Percentiles rank a stretch among this genome's conserved stretches.
These are phyloP conservation scores for Vitis rupestris DNA, from an alignment of 164 flowering plant genomes.

Conservation along the genomic window DNA sequence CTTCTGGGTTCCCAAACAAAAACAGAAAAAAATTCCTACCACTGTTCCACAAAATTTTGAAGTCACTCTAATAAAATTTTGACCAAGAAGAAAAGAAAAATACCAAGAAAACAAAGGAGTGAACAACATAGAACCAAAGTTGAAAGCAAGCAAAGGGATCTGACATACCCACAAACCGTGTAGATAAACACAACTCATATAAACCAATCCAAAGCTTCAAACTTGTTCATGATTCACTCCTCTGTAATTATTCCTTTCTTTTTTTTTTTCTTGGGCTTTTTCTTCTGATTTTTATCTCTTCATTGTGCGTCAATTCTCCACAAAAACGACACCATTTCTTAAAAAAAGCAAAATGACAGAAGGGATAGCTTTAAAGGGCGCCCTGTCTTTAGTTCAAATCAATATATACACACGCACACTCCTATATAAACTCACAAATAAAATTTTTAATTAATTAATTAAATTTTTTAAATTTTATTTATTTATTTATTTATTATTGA, in stretches of 20 bases:
- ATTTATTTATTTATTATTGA: no score
- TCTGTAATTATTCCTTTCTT: conserved; percentile 5
- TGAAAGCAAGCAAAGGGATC: conserved; percentile 19
- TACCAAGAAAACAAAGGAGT: not conserved
- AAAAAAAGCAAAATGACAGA: conserved; percentile 33
- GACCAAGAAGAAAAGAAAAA: no score
- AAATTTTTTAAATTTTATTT: no score
- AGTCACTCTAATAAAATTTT: no score
- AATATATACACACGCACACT: conserved; percentile 13
- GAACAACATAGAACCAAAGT: not conserved
- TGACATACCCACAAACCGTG: conserved; percentile 26
- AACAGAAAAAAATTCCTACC: no score
- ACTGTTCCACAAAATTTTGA: no score
- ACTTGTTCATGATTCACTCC: conserved; percentile 19
- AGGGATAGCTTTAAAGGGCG: conserved; percentile 35
- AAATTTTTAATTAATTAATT: no score
- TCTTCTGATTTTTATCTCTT: conserved; percentile 8
- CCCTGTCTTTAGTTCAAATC: conserved; percentile 50
- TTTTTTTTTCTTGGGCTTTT: conserved; percentile 2
- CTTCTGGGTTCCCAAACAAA: no score
- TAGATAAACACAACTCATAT: conserved; percentile 19
- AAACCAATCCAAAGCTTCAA: conserved; percentile 23
- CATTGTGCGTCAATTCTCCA: not conserved
- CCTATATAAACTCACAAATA: not conserved
- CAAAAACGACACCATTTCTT: conserved; percentile 29